Evolutionary conservation across 768 basidiomycete genomes (phyloP), one percentile per base, ranked within the genome.

Genomic region (Termitomyces sp.): DNA sequence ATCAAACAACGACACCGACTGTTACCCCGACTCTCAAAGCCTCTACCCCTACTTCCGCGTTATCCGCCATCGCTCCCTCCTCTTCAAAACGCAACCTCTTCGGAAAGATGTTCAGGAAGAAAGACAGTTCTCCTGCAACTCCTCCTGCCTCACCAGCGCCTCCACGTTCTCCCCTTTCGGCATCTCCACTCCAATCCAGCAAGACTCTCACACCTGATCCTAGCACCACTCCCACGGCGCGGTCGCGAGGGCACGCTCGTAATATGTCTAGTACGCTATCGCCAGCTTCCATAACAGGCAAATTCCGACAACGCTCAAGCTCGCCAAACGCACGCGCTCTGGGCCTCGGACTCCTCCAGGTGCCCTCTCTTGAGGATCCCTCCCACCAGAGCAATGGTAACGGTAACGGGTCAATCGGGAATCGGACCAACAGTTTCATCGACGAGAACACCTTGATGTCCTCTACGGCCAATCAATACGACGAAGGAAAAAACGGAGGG

Each of bases 81-180:
- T 53, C 63, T 4, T 55, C 67, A 57, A 81, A 85, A 58, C 73
- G 82, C 22, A 86, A 82, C 60, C 80, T 92, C 20, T 88, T 92
- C 61, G 79, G 85, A 28, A 87, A 81, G 66, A 71, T 92, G 35
- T 92, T 92, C 76, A 87, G 81, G 66, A 82, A 79, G n/a, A 59
- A 66, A 44, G 63, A 68, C 46, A 57, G 13, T 16, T 26, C 52
- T 11, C 6, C 52, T 38, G 43, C 32, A 5, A 41, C 55, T n/a
- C 63, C 70, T 45, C 65, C 70, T n/a, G 45, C 67, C 9, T 57
- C 72, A 58, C 65, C 72, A 46, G 55, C 66, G 59, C 65, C 65
- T 65, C 55, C 71, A 61, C 57, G 70, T 62, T 62, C 55, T 64
- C 52, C 55, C 4, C 36, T 50, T 24, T 35, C 50, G 7, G 22